Conservation (phyloP, 371 early-diverging fungal species). For the Apophysomyces ossiformis region DNA sequence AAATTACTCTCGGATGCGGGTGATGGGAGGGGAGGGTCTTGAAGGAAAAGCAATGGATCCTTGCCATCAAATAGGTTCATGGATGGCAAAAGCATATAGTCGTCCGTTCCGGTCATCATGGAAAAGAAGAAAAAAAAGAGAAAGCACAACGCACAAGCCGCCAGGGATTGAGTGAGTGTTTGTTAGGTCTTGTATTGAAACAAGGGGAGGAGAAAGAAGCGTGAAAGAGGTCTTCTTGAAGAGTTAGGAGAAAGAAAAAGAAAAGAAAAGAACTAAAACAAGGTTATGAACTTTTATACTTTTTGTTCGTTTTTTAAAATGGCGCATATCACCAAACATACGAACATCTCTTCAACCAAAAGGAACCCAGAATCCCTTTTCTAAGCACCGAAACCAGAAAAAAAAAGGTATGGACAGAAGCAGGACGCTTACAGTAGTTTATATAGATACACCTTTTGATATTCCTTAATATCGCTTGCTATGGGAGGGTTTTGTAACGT, state of each 20-base stretch:
- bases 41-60: conserved; percentile 32
- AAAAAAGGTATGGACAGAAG: too few relatives aligned
- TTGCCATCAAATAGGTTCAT: conserved; percentile 30
- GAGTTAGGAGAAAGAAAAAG: not conserved
- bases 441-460: not conserved
- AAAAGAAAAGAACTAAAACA: not conserved
- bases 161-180: conserved; percentile 11
- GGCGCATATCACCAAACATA: not conserved
- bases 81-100: conserved; percentile 29
- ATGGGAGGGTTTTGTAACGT: not conserved
- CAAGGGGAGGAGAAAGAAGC: not conserved
- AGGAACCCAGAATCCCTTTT: too few relatives aligned
- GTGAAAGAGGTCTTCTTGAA: not conserved
- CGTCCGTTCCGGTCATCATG: conserved; percentile 32
- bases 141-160: conserved; percentile 9
- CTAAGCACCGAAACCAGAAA: too few relatives aligned
- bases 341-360: not conserved
- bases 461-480: not conserved
- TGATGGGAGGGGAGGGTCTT: conserved; percentile 24
- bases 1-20: conserved; percentile 28
- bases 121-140: too few relatives aligned
- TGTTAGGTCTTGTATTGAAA: not conserved
- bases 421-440: too few relatives aligned
- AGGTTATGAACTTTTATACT: conserved; percentile 3
- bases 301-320: conserved; percentile 3